These are phyloP conservation scores for Podospora anserina DNA, from an alignment of 495 filamentous ascomycete species.

Conservation along the genomic window DNA sequence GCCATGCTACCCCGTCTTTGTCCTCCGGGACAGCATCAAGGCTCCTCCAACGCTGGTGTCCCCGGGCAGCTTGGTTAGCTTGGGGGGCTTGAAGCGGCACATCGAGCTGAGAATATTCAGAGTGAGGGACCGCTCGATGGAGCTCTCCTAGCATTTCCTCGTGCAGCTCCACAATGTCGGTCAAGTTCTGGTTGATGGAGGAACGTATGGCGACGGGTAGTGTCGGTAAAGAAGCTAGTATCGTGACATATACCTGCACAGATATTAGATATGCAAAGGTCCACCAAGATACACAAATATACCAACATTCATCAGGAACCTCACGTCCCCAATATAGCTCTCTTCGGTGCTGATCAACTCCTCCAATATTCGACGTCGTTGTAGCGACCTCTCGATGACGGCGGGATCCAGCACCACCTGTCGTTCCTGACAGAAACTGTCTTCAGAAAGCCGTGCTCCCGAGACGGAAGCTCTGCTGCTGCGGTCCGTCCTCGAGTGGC, in stretches of 20 bases:
- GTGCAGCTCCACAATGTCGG: constrained; percentile 67
- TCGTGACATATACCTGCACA: constrained; percentile 61
- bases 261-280: constrained; percentile 12
- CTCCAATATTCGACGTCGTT: constrained; percentile 73
- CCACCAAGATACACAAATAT: background rate
- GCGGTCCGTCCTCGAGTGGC: constrained; percentile 55
- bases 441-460: constrained; percentile 60
- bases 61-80: constrained; percentile 24
- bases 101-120: constrained; percentile 55
- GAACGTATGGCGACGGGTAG: constrained; percentile 53
- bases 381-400: constrained; percentile 65
- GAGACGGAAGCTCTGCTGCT: constrained; percentile 62
- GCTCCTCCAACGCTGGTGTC: constrained; percentile 57
- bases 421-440: constrained; percentile 56
- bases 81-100: constrained; percentile 19
- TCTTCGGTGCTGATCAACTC: constrained; percentile 85
- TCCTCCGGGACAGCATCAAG: constrained; percentile 58
- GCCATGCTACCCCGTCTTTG: constrained; percentile 39
- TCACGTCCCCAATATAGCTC: constrained; percentile 82
- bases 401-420: constrained; percentile 62
- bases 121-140: constrained; percentile 57
- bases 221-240: constrained; percentile 59
- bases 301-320: constrained; percentile 77
- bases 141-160: constrained; percentile 66
- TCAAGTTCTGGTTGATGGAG: constrained; percentile 63